Base-by-base conservation (phyloP, 208 protist genomes). In the Wallacemonas rigidus region DNA sequence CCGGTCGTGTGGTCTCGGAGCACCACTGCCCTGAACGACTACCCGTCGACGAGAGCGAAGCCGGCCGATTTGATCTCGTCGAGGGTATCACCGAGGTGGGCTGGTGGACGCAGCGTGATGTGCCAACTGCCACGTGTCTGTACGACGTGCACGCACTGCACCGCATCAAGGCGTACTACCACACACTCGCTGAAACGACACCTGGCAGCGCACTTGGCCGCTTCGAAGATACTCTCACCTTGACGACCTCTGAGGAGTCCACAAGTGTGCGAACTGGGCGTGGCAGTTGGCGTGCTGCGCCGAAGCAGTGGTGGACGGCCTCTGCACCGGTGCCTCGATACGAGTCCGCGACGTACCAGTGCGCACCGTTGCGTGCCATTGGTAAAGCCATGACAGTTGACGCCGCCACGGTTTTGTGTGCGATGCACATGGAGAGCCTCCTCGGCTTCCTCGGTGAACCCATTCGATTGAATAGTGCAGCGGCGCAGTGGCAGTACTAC, bases 391-490 rank as follows among this genome's bases (percentile, higher is more conserved):
- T 76, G 47, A 81, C 71, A 50, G 63, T 79, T 17, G 54, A 69
- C 14, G 47, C 26, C 1, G 81, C 89, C 9, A 26, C 57, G 1
- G 63, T 75, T 8, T 57, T 94, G 55, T 94, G 89, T 64, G 89
- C 89, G 36, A 94, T 94, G 89, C 89, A 94, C 75, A 80, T 81
- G 7, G 89, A 94, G 77, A 47, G 69, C 50, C 70, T 92, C 9
- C 70, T 91, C 43, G 71, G 76, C 38, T 89, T 81, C 75, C 75
- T 88, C 6, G 89, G 89, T 3, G 58, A 90, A n/a, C 82, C 76
- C 9, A 14, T 94, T 1, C 82, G 64, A 45, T 36, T 53, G 1
- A 36, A 75, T 41, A 68, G 71, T 40, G 43, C 74, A 1, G 40
- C 55, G 3, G 62, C 62, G 9, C 89, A 94, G 73, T 74, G 74